Base-by-base conservation (phyloP, 164 flowering plant genomes). In the Berberis vulgaris region DNA sequence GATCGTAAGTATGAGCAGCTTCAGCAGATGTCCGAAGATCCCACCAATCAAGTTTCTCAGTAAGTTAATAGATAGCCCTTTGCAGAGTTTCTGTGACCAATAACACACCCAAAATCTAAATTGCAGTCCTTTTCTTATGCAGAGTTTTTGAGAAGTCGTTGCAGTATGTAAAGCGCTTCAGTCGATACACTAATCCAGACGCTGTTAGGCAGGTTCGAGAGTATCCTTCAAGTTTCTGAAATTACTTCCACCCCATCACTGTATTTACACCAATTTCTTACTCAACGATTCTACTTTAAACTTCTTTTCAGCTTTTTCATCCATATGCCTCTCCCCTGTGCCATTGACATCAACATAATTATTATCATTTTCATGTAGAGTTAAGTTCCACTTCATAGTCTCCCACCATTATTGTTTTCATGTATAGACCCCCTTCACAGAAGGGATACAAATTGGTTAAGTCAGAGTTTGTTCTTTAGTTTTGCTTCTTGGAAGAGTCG, bases 141-240 rank as follows among this genome's bases (percentile, higher is more conserved):
- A 89, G 97, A 67, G 99, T 95, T 11, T 95, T 95, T 78, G 97
- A 95, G 74, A 95, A 91, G 80, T 95, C 99, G 13, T 76, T 83
- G 78, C 99, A 91, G 77, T 95, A 95, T 79, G 99, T 95, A 69
- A 91, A 91, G 80, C 93, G 97, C 58, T 95, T 95, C 67, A 95
- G 99, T 80, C 88, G 99, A n/a, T 94, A 91, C 66, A 89, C 86
- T 68, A 89, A 94, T 71, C 90, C 96, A 45, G 99, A 95, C 77
- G 93, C 99, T 60, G 96, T 95, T 59, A 76, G 89, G 74, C 99
- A 95, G 80, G 97, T 87, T 66, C 80, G 99, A 79, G 99, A 95
- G 96, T 92, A 92, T 89, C 93, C 96, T 84, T 71, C 8, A 41
- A 59, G 2, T 11, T 5, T 11, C 41, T 61, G 41, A 47, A n/a